These are phyloP conservation scores for Alternaria angustiovoidea DNA, from an alignment of 2,329 filamentous ascomycete species.

Conservation along the genomic window DNA sequence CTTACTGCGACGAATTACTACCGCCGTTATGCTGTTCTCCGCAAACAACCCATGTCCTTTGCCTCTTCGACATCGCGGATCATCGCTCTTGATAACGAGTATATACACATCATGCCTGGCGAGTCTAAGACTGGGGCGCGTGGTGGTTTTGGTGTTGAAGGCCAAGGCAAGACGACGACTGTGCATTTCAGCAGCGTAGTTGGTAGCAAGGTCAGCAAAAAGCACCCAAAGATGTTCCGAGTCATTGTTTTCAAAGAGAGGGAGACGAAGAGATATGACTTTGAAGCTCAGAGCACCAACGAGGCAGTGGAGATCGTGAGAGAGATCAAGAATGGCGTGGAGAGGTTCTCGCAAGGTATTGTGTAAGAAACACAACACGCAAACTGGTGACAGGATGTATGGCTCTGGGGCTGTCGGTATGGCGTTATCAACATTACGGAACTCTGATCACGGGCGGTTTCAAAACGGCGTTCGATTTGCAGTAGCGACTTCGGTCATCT, in stretches of 20 bases:
- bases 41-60: slow-evolving; percentile 84
- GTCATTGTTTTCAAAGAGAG: slow-evolving; percentile 78
- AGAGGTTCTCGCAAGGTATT: slow-evolving; percentile 66
- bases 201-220: slow-evolving; percentile 80
- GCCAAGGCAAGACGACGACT: slow-evolving; percentile 74
- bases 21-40: slow-evolving; percentile 80
- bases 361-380: slow-evolving; percentile 19
- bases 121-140: slow-evolving; percentile 60
- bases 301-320: slow-evolving; percentile 81
- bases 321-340: slow-evolving; percentile 79
- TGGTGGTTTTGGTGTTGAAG: slow-evolving; percentile 26
- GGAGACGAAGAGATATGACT: slow-evolving; percentile 84
- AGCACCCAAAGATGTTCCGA: slow-evolving; percentile 82
- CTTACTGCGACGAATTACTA: slow-evolving; percentile 56
- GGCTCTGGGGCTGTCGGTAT: background rate
- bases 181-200: slow-evolving; percentile 85
- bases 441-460: background rate
- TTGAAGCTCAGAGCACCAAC: slow-evolving; percentile 75
- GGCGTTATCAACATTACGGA: background rate
- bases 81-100: slow-evolving; percentile 83
- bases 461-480: background rate
- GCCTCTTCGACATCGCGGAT: slow-evolving; percentile 78
- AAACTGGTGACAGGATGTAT: background rate
- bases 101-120: slow-evolving; percentile 81
- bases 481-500: background rate